Conservation (phyloP, 2,329 filamentous ascomycete genomes). For the Diaporthe humulicola region DNA sequence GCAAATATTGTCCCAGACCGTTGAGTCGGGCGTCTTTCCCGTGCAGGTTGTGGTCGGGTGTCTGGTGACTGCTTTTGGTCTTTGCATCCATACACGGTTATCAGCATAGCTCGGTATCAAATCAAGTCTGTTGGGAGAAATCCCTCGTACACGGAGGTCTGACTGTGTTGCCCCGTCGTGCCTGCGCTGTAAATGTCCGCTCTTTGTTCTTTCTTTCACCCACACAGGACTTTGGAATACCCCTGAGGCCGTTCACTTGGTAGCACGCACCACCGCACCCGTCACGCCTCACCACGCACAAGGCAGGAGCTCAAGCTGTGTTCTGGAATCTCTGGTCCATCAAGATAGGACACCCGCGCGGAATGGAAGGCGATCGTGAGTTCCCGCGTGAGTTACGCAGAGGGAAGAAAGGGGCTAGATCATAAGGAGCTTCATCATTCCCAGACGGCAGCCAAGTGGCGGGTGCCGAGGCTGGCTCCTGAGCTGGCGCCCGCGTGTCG, state of each 20-base stretch:
- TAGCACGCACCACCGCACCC: too few species aligned
- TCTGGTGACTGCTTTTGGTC: not conserved
- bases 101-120: not conserved
- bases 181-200: not conserved
- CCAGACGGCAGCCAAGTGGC: not conserved
- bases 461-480: not conserved
- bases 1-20: not conserved
- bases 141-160: too few species aligned
- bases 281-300: too few species aligned
- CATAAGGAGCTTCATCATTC: too few species aligned
- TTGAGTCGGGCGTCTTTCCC: not conserved
- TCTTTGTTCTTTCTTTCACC: too few species aligned
- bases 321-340: too few species aligned
- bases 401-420: not conserved
- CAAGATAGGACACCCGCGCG: too few species aligned
- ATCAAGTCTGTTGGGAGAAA: not conserved
- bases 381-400: not conserved
- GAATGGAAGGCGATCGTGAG: too few species aligned
- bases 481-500: not conserved
- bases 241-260: too few species aligned
- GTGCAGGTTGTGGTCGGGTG: not conserved
- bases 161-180: not conserved
- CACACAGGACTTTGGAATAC: too few species aligned
- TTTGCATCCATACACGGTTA: not conserved
- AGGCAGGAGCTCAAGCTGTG: too few species aligned